A percentile compares a stretch with the other conserved stretches of the same genome.
Conservation (phyloP, 2,329 filamentous ascomycete genomes). For the Diplodia corticola region DNA sequence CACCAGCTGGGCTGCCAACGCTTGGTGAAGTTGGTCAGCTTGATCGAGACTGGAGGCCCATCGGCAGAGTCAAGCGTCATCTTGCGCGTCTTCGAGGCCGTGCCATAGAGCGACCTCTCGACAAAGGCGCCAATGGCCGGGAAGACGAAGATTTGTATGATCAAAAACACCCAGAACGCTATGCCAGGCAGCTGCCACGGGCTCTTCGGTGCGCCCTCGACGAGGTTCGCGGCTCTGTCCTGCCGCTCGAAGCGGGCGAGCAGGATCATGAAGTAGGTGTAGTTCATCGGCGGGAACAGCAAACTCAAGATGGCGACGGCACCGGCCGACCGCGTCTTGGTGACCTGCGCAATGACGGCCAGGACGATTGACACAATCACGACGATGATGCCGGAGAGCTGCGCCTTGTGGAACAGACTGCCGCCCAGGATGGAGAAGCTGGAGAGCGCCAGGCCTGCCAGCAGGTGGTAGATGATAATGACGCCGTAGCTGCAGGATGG, state of each 20-base stretch:
- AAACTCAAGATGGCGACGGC: constrained; percentile 70
- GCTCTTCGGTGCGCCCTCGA: constrained; percentile 57
- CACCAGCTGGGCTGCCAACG: constrained; percentile 69
- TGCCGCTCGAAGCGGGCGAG: constrained; percentile 75
- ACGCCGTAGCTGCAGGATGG: constrained; percentile 46
- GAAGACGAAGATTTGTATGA: constrained; percentile 76
- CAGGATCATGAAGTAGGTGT: constrained; percentile 76
- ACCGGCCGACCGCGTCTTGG: constrained; percentile 62
- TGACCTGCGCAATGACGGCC: constrained; percentile 78
- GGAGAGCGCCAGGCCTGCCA: constrained; percentile 73
- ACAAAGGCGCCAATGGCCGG: constrained; percentile 73
- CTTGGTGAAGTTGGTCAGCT: constrained; percentile 74
- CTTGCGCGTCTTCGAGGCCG: constrained; percentile 58
- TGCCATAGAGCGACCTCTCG: constrained; percentile 75
- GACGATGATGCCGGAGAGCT: constrained; percentile 80
- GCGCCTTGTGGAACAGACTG: constrained; percentile 81
- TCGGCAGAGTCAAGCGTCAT: constrained; percentile 36
- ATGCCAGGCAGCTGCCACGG: constrained; percentile 70
- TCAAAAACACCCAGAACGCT: constrained; percentile 73
- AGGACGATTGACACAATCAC: constrained; percentile 73
- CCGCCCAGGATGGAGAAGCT: constrained; percentile 81
- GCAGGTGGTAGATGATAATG: constrained; percentile 63
- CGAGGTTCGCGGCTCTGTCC: constrained; percentile 60
- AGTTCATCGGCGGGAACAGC: constrained; percentile 85
- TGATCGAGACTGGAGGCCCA: constrained; percentile 48